Evolutionary conservation across 2,329 filamentous ascomycete genomes (phyloP).

Genomic region (Fusarium napiforme): DNA sequence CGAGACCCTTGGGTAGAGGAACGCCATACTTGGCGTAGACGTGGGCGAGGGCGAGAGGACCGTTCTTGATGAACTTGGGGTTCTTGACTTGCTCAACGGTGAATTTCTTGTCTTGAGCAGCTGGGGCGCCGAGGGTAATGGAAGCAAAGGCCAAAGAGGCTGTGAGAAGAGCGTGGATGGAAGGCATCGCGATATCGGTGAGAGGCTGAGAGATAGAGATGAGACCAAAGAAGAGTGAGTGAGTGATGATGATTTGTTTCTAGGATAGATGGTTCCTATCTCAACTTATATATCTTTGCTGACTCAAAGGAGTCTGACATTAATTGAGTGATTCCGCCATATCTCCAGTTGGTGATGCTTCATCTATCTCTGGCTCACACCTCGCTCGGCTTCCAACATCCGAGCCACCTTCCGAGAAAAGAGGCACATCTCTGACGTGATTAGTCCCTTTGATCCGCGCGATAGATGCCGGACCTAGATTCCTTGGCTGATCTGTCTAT

Average conservation of each 20-base stretch:
- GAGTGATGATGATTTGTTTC: not conserved
- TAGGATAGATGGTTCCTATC: not conserved
- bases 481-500: constrained; percentile 13
- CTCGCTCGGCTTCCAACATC: constrained; percentile 16
- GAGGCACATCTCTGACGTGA: not conserved
- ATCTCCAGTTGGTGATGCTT: not conserved
- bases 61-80: constrained; percentile 48
- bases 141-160: constrained; percentile 40
- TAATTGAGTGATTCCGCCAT: not conserved
- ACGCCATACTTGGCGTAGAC: constrained; percentile 53
- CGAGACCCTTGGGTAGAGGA: constrained; percentile 48
- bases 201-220: not conserved
- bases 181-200: constrained; percentile 5
- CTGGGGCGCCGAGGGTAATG: constrained; percentile 28
- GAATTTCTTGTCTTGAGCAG: constrained; percentile 32
- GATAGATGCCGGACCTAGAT: not conserved
- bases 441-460: not conserved
- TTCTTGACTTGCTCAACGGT: constrained; percentile 53
- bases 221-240: not conserved
- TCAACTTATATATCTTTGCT: not conserved
- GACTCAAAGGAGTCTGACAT: not conserved
- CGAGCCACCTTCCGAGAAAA: constrained; percentile 22
- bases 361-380: not conserved
- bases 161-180: constrained; percentile 17
- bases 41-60: constrained; percentile 48